phyloP scores from a whole-genome alignment of 164 flowering plant species.

The Liquidambar formosana region DNA sequence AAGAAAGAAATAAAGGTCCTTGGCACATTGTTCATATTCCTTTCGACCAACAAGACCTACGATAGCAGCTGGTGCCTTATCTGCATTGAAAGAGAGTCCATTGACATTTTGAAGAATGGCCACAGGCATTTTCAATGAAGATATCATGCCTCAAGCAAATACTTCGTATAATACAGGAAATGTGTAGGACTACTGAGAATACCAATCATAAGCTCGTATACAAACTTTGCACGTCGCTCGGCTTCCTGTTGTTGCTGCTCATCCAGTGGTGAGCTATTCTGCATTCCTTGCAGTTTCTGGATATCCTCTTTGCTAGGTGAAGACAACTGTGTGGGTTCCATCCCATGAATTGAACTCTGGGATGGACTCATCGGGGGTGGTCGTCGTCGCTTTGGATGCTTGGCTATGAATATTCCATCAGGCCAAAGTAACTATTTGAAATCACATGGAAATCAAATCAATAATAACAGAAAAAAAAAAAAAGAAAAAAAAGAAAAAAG shows the following conservation, averaged over 20 bases:
- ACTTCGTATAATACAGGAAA: neutral
- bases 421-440: constrained; percentile 95
- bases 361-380: constrained; percentile 45
- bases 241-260: constrained; percentile 72
- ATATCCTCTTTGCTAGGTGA: constrained; percentile 41
- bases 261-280: constrained; percentile 23
- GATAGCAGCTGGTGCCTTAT: constrained; percentile 88
- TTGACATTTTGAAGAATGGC: neutral
- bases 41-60: constrained; percentile 88
- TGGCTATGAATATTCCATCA: constrained; percentile 94
- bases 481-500: no score
- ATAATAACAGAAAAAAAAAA: neutral
- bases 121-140: neutral
- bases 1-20: constrained; percentile 91
- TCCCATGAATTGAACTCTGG: constrained; percentile 32
- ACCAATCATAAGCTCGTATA: constrained; percentile 92
- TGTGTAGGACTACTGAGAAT: constrained; percentile 9
- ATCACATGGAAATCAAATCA: constrained; percentile 8
- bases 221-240: constrained; percentile 79
- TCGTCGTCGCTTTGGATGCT: constrained; percentile 80
- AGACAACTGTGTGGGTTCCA: constrained; percentile 32
- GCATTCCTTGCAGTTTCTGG: constrained; percentile 21
- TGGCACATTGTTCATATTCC: constrained; percentile 93
- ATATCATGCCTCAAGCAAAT: neutral
- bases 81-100: constrained; percentile 39